A percentile compares a stretch with the other conserved stretches of the same genome.
Evolutionary conservation across 2,329 filamentous ascomycete species (phyloP).

Genomic region (Colletotrichum lentis): DNA sequence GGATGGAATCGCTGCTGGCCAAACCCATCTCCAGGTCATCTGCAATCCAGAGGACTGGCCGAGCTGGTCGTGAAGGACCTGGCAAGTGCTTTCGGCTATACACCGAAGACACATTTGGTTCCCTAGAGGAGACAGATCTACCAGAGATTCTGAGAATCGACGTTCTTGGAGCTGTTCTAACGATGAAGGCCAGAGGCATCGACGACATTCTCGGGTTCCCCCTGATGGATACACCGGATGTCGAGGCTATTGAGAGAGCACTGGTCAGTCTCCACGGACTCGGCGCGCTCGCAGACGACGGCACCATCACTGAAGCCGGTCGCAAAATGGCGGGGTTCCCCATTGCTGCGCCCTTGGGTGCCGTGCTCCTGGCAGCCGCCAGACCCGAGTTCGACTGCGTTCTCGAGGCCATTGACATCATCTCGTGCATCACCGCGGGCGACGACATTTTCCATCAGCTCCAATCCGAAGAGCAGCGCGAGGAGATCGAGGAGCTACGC

Average conservation of each 20-base stretch:
- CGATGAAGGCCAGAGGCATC: constrained; percentile 91
- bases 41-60: constrained; percentile 88
- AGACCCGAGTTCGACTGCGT: constrained; percentile 76
- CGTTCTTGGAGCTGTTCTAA: constrained; percentile 83
- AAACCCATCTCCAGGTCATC: constrained; percentile 94
- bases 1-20: constrained; percentile 87
- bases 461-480: constrained; percentile 64
- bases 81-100: constrained; percentile 92
- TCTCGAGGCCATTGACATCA: constrained; percentile 85
- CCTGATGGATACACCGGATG: constrained; percentile 81
- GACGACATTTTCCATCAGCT: constrained; percentile 70
- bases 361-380: constrained; percentile 83
- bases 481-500: constrained; percentile 62
- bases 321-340: constrained; percentile 83
- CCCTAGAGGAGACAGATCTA: constrained; percentile 75
- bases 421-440: constrained; percentile 69
- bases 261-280: constrained; percentile 82
- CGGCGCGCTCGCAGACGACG: constrained; percentile 75
- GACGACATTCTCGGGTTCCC: constrained; percentile 84
- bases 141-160: constrained; percentile 94
- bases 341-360: constrained; percentile 79
- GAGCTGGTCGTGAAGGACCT: constrained; percentile 89
- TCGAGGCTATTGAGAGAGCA: constrained; percentile 82
- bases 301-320: constrained; percentile 77
- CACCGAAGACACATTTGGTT: constrained; percentile 77